Percentiles rank a stretch among this genome's conserved stretches.
Evolutionary conservation across 1,284 basidiomycete genomes (phyloP).

Genomic region (Naganishia albida): DNA sequence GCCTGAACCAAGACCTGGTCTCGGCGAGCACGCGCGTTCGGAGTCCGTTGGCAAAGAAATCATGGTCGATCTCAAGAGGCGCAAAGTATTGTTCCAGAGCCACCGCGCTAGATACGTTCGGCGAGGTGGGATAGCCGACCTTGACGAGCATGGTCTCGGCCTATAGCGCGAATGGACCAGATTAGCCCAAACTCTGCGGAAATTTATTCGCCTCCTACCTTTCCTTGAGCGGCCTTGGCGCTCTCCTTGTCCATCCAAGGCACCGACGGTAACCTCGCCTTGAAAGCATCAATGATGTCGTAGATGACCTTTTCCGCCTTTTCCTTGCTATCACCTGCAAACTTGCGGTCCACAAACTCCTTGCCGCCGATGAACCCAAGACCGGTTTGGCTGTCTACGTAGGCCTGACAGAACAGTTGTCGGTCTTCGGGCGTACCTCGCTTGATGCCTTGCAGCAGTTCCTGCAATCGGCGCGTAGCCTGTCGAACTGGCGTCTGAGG

Average conservation of each 20-base stretch:
- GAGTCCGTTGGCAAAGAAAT: conserved; percentile 83
- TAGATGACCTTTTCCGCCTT: conserved; percentile 82
- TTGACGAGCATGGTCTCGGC: conserved; percentile 54
- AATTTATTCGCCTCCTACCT: conserved; percentile 57
- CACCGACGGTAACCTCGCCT: conserved; percentile 71
- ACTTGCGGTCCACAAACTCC: conserved; percentile 82
- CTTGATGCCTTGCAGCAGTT: conserved; percentile 78
- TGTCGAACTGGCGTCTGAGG: conserved; percentile 72
- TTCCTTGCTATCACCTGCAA: conserved; percentile 74
- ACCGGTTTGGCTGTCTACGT: conserved; percentile 50
- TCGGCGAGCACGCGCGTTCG: conserved; percentile 57
- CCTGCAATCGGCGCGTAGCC: conserved; percentile 67
- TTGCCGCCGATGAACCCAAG: conserved; percentile 59
- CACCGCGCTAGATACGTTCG: conserved; percentile 72
- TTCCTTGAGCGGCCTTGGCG: conserved; percentile 76
- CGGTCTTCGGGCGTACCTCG: conserved; percentile 82
- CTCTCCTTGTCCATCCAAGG: conserved; percentile 92
- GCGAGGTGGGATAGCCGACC: conserved; percentile 72
- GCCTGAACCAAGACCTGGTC: conserved; percentile 66
- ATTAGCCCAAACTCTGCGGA: neutral
- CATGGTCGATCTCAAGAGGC: conserved; percentile 64
- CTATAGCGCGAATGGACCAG: conserved; percentile 1
- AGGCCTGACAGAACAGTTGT: conserved; percentile 61
- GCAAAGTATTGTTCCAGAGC: conserved; percentile 76
- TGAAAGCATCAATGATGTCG: conserved; percentile 82